phyloP scores from a whole-genome alignment of 768 basidiomycete genomes.

The Amanita fuliginea region DNA sequence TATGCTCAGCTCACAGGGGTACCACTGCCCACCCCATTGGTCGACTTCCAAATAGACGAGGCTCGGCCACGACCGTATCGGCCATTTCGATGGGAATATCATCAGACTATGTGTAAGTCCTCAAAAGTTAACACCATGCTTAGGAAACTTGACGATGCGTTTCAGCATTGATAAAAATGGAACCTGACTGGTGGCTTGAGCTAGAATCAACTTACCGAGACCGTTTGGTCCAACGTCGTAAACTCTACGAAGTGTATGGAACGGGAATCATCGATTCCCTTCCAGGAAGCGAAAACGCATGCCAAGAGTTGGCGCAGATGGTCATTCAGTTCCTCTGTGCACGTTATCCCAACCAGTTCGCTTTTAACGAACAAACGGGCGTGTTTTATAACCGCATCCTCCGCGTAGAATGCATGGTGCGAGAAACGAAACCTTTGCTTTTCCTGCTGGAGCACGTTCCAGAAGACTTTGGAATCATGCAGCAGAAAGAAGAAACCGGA shows the following conservation, averaged over 20 bases:
- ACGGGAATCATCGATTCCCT: slow-evolving; percentile 30
- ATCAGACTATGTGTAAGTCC: slow-evolving; percentile 46
- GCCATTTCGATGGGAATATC: slow-evolving; percentile 44
- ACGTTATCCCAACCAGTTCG: slow-evolving; percentile 46
- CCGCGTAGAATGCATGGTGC: slow-evolving; percentile 17
- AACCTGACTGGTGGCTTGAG: slow-evolving; percentile 48
- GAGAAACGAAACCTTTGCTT: slow-evolving; percentile 21
- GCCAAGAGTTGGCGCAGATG: slow-evolving; percentile 43
- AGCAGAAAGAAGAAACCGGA: slow-evolving; percentile 29
- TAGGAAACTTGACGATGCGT: not conserved
- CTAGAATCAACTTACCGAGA: slow-evolving; percentile 39
- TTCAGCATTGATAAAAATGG: slow-evolving; percentile 34
- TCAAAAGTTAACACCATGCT: no score
- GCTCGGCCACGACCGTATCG: slow-evolving; percentile 41
- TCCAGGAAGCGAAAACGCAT: slow-evolving; percentile 38
- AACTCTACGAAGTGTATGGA: slow-evolving; percentile 26
- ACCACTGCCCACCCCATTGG: slow-evolving; percentile 28
- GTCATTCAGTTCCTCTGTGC: slow-evolving; percentile 44
- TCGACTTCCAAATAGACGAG: slow-evolving; percentile 29
- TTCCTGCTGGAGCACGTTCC: slow-evolving; percentile 41
- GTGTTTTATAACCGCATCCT: slow-evolving; percentile 35
- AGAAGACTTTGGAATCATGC: slow-evolving; percentile 37
- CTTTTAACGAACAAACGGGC: slow-evolving; percentile 20
- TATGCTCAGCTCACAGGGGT: slow-evolving; percentile 34
- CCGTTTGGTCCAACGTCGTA: slow-evolving; percentile 30